Percentiles rank a stretch among this genome's conserved stretches.
These are phyloP conservation scores for Fusarium newnesense DNA, from an alignment of 2,329 filamentous ascomycete species.

Conservation along the genomic window DNA sequence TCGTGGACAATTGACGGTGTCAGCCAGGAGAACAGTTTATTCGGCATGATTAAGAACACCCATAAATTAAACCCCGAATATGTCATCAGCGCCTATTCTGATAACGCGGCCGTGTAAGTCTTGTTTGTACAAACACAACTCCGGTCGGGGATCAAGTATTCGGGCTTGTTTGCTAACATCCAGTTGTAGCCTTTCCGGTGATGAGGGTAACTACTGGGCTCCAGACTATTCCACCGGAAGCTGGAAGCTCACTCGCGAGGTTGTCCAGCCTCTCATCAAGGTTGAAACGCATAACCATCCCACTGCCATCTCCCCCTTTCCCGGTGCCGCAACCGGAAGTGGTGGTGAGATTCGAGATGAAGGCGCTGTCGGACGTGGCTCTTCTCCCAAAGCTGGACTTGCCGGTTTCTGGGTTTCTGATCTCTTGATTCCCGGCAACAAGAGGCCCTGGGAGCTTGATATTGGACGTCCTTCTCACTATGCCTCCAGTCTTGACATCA, in stretches of 20 bases:
- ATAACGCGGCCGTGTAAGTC: slow-evolving; percentile 87
- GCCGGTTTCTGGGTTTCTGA: slow-evolving; percentile 96
- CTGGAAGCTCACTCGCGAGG: slow-evolving; percentile 88
- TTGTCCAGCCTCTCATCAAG: slow-evolving; percentile 88
- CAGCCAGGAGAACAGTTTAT: slow-evolving; percentile 81
- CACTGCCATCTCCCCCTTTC: slow-evolving; percentile 91
- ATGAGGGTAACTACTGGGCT: slow-evolving; percentile 73
- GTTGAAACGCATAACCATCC: slow-evolving; percentile 99
- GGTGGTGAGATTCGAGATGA: slow-evolving; percentile 97
- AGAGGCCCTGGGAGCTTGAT: slow-evolving; percentile 89
- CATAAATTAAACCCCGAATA: slow-evolving; percentile 83
- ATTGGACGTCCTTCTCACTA: slow-evolving; percentile 92
- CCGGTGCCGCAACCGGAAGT: slow-evolving; percentile 93
- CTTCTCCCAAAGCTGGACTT: slow-evolving; percentile 90
- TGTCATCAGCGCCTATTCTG: slow-evolving; percentile 96
- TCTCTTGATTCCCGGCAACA: slow-evolving; percentile 84
- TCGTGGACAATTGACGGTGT: slow-evolving; percentile 94
- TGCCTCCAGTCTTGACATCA: slow-evolving; percentile 93
- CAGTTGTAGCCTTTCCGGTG: slow-evolving; percentile 48
- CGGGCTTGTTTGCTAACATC: slow-evolving; percentile 2
- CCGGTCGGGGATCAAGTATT: neutral
- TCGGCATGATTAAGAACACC: slow-evolving; percentile 96
- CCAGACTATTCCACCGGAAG: slow-evolving; percentile 87
- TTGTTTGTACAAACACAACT: slow-evolving; percentile 14
- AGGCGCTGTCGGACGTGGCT: slow-evolving; percentile 91